Evolutionary conservation across 2,329 filamentous ascomycete genomes (phyloP), one percentile per base, ranked within the genome.

Genomic region (Claviceps sp.): DNA sequence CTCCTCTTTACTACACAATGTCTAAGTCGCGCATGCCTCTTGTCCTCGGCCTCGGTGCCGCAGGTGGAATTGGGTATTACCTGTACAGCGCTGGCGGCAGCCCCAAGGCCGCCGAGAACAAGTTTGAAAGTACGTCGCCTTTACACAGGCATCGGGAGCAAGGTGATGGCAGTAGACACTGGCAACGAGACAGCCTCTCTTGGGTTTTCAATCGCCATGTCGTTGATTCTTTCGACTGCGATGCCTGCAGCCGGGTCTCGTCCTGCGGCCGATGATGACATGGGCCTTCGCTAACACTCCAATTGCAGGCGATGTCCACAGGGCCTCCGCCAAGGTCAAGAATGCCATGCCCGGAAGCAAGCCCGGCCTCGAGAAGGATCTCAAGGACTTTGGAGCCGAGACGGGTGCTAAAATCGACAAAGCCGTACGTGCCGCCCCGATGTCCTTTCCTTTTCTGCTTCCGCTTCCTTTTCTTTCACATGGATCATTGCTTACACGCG

Each of bases 71-170:
- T 54, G 88, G 86, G 44, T 97, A 95, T 77, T 97, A 97, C 74
- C 78, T 97, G 56, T 98, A 95, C 76, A 76, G 72, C 50, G 85
- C 90, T 16, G 91, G 91, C 55, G 90, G 91, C 53, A 79, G 82
- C 67, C 77, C 88, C 50, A 87, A 85, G 69, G 81, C 78, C 48
- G 91, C 90, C n/a, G 81, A 89, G 77, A 86, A 91, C 75, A 76
- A 93, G 68, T 78, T 86, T 59, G 86, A 95, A 74, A 79, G 91
- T 95, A 37, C 22, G 54, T 55, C n/a, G 43, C 14, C 13, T 20
- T 6, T 7, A 26, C 16, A 30, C 16, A 34, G 30, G 14, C 24
- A 18, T 26, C 16, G 37, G 22, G 24, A 48, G 37, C 48, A 37
- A 20, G 45, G 22, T 38, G 2, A 8, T 47, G 34, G 11, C 30